These are phyloP conservation scores for Fusarium liriodendri DNA, from an alignment of 2,329 filamentous ascomycete species.

Conservation along the genomic window DNA sequence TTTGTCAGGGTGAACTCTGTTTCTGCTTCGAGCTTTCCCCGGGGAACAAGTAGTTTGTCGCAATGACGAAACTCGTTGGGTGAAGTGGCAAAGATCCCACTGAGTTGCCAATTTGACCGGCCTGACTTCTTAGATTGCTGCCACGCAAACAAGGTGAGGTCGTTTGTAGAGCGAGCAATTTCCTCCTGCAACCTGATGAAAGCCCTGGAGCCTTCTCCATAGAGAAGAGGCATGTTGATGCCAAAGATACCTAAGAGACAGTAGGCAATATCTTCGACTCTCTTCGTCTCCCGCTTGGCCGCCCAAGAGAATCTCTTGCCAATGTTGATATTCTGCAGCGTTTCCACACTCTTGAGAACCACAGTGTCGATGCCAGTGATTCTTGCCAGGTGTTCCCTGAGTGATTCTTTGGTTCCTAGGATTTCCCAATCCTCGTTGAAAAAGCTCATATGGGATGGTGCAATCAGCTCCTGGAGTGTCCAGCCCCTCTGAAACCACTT, in stretches of 20 bases:
- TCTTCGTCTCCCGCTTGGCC: background rate
- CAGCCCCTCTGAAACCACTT: background rate
- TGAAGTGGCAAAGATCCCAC: background rate
- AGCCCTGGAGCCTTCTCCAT: background rate
- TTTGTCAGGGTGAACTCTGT: background rate
- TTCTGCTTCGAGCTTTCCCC: background rate
- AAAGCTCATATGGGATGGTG: background rate
- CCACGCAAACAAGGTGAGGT: background rate
- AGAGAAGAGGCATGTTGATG: constrained; percentile 6
- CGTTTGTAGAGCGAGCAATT: background rate
- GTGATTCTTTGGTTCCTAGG: background rate
- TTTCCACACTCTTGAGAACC: background rate
- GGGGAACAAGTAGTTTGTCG: background rate
- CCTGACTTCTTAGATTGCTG: background rate
- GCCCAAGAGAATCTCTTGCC: constrained; percentile 5
- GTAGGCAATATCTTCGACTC: constrained; percentile 6
- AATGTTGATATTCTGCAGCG: background rate
- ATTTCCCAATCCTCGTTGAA: background rate
- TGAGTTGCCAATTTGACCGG: background rate
- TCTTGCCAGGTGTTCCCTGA: background rate
- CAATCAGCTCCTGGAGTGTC: background rate
- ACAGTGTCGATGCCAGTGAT: background rate
- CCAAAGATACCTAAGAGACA: constrained; percentile 10
- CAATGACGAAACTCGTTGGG: background rate
- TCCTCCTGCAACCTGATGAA: background rate